Evolutionary conservation across 2,329 filamentous ascomycete genomes (phyloP).

Genomic region (Sporothrix phasma): DNA sequence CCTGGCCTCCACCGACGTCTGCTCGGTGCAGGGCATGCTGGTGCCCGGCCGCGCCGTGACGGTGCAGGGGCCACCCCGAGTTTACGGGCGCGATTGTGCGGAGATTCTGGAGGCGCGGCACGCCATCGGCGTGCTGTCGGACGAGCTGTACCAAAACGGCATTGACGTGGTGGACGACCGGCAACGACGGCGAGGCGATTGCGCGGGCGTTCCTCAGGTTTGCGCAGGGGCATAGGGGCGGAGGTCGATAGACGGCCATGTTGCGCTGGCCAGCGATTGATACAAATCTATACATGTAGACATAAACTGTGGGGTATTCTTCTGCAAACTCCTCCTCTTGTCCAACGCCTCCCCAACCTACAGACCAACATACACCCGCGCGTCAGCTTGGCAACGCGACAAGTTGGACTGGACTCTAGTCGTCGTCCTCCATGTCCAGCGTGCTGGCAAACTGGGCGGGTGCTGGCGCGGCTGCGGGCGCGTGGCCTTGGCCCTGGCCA

Average conservation of each 20-base stretch:
- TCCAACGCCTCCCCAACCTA: neutral
- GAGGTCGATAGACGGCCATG: neutral
- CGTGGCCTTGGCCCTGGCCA: neutral
- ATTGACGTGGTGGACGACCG: slow-evolving; percentile 53
- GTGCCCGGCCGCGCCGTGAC: slow-evolving; percentile 55
- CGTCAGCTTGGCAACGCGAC: too few relatives aligned
- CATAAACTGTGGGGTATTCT: neutral
- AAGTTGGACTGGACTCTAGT: too few relatives aligned
- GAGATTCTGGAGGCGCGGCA: slow-evolving; percentile 59
- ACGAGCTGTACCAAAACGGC: slow-evolving; percentile 59
- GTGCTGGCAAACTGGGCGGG: slow-evolving; percentile 17
- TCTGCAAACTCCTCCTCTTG: neutral
- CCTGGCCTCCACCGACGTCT: slow-evolving; percentile 56
- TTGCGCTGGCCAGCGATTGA: neutral
- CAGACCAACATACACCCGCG: too few relatives aligned
- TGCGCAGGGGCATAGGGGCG: slow-evolving; percentile 42
- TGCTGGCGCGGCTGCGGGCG: slow-evolving; percentile 11
- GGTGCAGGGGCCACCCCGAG: slow-evolving; percentile 80
- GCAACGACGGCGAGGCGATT: slow-evolving; percentile 73
- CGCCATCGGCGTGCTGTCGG: slow-evolving; percentile 56
- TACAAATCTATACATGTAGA: neutral
- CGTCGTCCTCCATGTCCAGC: slow-evolving; percentile 20
- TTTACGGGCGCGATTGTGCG: slow-evolving; percentile 62
- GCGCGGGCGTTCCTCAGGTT: slow-evolving; percentile 69
- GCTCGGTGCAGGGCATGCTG: slow-evolving; percentile 74